Conservation (phyloP, 495 filamentous ascomycete genomes). For the Pseudevernia furfuracea region DNA sequence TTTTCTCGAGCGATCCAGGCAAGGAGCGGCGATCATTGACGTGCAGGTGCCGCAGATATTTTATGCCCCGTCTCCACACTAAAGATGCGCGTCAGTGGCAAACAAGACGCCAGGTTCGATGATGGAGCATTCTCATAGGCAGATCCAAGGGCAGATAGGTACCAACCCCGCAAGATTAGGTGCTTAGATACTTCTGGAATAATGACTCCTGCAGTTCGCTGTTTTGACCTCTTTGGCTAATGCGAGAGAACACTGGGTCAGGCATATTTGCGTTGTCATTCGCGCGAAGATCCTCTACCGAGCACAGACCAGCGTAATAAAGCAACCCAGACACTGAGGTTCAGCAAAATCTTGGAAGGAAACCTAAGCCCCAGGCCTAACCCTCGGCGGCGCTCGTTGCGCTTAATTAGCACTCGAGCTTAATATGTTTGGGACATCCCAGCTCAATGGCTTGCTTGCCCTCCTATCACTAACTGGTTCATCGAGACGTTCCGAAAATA, state of each 20-base stretch:
- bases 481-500: slow-evolving; percentile 4
- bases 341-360: not conserved
- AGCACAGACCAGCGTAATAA: slow-evolving; percentile 4
- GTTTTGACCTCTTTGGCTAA: slow-evolving; percentile 24
- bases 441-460: slow-evolving; percentile 1
- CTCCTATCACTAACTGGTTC: not conserved
- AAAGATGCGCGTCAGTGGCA: slow-evolving; percentile 29
- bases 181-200: slow-evolving; percentile 16
- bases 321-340: slow-evolving; percentile 6
- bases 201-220: slow-evolving; percentile 5
- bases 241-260: slow-evolving; percentile 19
- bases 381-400: slow-evolving; percentile 21
- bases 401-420: slow-evolving; percentile 14
- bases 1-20: slow-evolving; percentile 35
- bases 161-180: slow-evolving; percentile 21
- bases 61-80: slow-evolving; percentile 23
- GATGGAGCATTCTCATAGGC: slow-evolving; percentile 19
- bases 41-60: slow-evolving; percentile 29
- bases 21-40: slow-evolving; percentile 24
- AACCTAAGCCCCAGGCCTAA: slow-evolving; percentile 2
- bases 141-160: slow-evolving; percentile 19
- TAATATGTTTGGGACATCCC: slow-evolving; percentile 5
- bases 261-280: slow-evolving; percentile 14
- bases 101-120: slow-evolving; percentile 24
- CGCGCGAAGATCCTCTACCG: slow-evolving; percentile 15